These are phyloP conservation scores for Amphibolis antarctica DNA, from an alignment of 106 monocot genomes.

Conservation along the genomic window DNA sequence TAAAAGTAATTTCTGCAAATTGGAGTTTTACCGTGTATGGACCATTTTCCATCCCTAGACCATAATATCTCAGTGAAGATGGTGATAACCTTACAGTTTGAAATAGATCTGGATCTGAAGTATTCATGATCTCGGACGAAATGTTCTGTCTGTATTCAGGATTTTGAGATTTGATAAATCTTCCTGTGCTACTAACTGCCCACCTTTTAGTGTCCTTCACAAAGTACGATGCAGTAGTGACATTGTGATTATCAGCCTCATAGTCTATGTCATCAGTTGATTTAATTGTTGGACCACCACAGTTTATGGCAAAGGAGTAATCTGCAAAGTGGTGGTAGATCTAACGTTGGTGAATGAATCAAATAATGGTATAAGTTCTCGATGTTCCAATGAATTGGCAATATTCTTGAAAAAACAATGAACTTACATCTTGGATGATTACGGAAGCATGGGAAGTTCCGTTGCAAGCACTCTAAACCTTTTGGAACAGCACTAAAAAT, in stretches of 20 bases:
- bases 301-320: constrained; percentile 57
- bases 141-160: constrained; percentile 32
- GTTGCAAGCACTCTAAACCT: constrained; percentile 66
- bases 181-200: constrained; percentile 66
- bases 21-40: constrained; percentile 54
- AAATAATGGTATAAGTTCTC: too few relatives aligned
- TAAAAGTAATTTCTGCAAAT: constrained; percentile 44
- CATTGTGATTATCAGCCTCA: constrained; percentile 39
- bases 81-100: constrained; percentile 65
- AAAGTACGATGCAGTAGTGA: constrained; percentile 59
- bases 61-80: constrained; percentile 86
- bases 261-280: constrained; percentile 38
- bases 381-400: not conserved
- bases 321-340: constrained; percentile 26
- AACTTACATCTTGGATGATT: constrained; percentile 52
- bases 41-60: constrained; percentile 78
- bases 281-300: constrained; percentile 49
- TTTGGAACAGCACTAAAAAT: too few relatives aligned
- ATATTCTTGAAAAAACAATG: not conserved
- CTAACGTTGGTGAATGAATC: too few relatives aligned
- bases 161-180: constrained; percentile 28
- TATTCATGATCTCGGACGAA: too few relatives aligned
- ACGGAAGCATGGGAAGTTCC: constrained; percentile 46
- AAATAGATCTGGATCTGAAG: constrained; percentile 54
- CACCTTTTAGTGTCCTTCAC: constrained; percentile 38